Percentiles rank a stretch among this genome's conserved stretches.
phyloP scores from a whole-genome alignment of 169 alveolate species.

The Babesia ovata region DNA sequence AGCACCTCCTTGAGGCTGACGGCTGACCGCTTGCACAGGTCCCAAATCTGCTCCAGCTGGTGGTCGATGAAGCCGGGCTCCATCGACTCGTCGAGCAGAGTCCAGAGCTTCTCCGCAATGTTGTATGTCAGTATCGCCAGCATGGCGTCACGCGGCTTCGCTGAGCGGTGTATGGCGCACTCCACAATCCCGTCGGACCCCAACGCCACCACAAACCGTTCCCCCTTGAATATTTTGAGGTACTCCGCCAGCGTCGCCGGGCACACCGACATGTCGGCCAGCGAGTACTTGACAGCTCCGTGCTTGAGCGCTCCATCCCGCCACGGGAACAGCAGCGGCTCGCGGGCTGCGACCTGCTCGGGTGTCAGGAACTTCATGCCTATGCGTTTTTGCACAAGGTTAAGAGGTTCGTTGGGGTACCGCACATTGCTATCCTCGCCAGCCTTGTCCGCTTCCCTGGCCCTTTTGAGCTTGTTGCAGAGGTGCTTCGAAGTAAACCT shows the following conservation, averaged over 20 bases:
- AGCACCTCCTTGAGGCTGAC: conserved; percentile 51
- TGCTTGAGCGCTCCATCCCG: conserved; percentile 48
- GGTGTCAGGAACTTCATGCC: conserved; percentile 51
- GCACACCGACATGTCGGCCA: conserved; percentile 43
- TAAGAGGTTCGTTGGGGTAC: conserved; percentile 49
- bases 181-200: conserved; percentile 60
- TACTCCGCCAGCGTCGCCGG: conserved; percentile 47
- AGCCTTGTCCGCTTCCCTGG: conserved; percentile 14
- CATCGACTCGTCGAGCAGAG: conserved; percentile 37
- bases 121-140: conserved; percentile 61
- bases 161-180: conserved; percentile 48
- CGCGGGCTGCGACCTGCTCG: conserved; percentile 47
- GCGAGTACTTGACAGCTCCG: conserved; percentile 54
- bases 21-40: conserved; percentile 53
- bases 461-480: conserved; percentile 31
- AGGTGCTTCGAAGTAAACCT: conserved; percentile 49
- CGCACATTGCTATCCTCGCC: conserved; percentile 4
- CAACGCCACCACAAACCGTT: conserved; percentile 46
- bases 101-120: conserved; percentile 64
- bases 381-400: conserved; percentile 43
- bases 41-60: conserved; percentile 52
- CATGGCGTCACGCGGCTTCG: conserved; percentile 60
- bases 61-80: conserved; percentile 34
- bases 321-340: conserved; percentile 55
- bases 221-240: conserved; percentile 53